Percentiles rank a stretch among this genome's conserved stretches.
Conservation (phyloP, 768 basidiomycete genomes). For the Boletus speciosus region DNA sequence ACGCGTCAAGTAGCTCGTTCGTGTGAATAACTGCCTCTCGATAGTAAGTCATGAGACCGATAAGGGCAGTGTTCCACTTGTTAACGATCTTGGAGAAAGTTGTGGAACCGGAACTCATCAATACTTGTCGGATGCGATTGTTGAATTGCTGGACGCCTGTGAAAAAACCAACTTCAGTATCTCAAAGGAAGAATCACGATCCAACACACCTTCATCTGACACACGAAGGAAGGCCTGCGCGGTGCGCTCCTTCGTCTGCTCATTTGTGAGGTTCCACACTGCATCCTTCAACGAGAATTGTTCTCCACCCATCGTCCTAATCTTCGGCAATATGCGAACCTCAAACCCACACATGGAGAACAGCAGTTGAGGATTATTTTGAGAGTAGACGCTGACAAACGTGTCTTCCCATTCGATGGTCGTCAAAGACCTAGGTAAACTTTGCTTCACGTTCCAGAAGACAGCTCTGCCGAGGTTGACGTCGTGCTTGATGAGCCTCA, state of each 20-base stretch:
- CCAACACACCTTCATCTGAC: conserved; percentile 76
- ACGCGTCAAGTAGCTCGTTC: conserved; percentile 89
- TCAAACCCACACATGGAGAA: conserved; percentile 99
- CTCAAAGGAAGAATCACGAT: not conserved
- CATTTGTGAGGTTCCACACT: conserved; percentile 96
- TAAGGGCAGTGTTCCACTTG: conserved; percentile 96
- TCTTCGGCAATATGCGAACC: conserved; percentile 94
- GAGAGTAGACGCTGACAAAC: conserved; percentile 94
- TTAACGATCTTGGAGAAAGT: conserved; percentile 99
- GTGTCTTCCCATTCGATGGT: conserved; percentile 99
- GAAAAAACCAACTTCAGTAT: conserved; percentile 4
- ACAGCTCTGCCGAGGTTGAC: conserved; percentile 98
- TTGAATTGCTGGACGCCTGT: conserved; percentile 92
- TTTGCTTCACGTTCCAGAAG: conserved; percentile 99
- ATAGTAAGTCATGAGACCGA: conserved; percentile 97
- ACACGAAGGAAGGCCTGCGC: conserved; percentile 98
- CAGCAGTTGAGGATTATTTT: conserved; percentile 94
- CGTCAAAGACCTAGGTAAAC: conserved; percentile 89
- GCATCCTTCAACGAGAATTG: conserved; percentile 96
- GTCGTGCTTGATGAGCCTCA: conserved; percentile 99
- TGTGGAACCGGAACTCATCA: conserved; percentile 98
- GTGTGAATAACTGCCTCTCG: conserved; percentile 98
- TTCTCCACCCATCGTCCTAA: conserved; percentile 91
- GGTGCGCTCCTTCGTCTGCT: conserved; percentile 95
- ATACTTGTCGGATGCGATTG: conserved; percentile 91